Evolutionary conservation across 2,329 filamentous ascomycete genomes (phyloP).

Genomic region (Clarireedia monteithiana): DNA sequence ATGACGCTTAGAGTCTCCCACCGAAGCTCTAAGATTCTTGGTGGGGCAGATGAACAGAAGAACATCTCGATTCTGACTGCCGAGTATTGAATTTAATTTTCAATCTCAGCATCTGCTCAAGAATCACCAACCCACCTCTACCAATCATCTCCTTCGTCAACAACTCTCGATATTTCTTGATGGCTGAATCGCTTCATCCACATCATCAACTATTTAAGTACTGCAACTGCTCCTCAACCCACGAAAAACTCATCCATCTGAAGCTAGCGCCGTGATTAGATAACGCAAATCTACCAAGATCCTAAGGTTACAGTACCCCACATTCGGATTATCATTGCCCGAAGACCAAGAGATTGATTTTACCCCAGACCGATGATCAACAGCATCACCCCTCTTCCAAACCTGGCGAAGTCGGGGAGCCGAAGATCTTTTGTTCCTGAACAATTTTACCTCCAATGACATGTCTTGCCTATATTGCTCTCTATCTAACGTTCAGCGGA

Average conservation of each 20-base stretch:
- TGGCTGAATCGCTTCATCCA: too few relatives aligned
- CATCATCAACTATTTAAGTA: too few relatives aligned
- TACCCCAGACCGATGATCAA: neutral
- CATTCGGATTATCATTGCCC: conserved; percentile 3
- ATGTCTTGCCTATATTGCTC: neutral
- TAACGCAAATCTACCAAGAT: neutral
- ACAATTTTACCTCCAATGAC: conserved; percentile 18
- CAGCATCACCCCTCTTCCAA: conserved; percentile 8
- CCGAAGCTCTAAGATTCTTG: too few relatives aligned
- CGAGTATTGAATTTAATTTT: too few relatives aligned
- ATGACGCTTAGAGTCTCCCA: too few relatives aligned
- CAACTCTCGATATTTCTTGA: too few relatives aligned
- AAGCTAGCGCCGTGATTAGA: neutral
- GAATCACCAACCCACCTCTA: too few relatives aligned
- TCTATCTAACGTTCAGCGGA: neutral
- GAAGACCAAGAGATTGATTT: neutral
- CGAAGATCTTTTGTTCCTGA: conserved; percentile 1
- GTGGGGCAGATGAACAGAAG: too few relatives aligned
- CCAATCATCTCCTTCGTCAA: too few relatives aligned
- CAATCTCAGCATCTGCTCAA: too few relatives aligned
- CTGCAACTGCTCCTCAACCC: too few relatives aligned
- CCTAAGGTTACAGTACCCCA: neutral
- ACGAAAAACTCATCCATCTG: neutral
- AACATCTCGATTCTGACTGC: too few relatives aligned
- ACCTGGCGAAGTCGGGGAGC: conserved; percentile 2